Evolutionary conservation across 2,329 filamentous ascomycete genomes (phyloP).

Genomic region (Alternaria viburni): DNA sequence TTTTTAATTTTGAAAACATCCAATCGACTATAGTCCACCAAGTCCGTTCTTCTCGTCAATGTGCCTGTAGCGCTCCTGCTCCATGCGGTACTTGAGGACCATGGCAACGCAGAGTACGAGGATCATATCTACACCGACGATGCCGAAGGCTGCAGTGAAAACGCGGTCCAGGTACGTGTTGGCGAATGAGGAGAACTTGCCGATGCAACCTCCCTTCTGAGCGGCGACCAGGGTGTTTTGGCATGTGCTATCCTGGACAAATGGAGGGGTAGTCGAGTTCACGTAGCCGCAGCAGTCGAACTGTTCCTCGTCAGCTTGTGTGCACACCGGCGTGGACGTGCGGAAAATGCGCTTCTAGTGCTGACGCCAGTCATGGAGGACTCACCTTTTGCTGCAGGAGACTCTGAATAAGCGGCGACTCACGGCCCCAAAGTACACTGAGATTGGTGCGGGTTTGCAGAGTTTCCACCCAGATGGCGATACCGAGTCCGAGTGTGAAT

Average conservation of each 20-base stretch:
- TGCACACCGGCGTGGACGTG: conserved; percentile 8
- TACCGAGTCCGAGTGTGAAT: conserved; percentile 66
- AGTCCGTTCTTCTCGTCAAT: conserved; percentile 76
- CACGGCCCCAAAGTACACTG: conserved; percentile 64
- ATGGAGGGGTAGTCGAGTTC: conserved; percentile 74
- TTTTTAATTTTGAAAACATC: background rate
- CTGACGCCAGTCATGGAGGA: conserved; percentile 12
- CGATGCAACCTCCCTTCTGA: conserved; percentile 72
- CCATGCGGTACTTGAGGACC: conserved; percentile 79
- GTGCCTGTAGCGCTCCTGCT: conserved; percentile 76
- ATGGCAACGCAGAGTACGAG: conserved; percentile 75
- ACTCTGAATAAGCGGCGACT: conserved; percentile 65
- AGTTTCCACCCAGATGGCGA: conserved; percentile 72
- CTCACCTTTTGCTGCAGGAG: conserved; percentile 73
- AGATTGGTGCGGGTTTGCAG: conserved; percentile 71
- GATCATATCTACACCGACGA: conserved; percentile 72
- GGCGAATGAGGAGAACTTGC: conserved; percentile 70
- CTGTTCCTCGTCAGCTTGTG: conserved; percentile 51
- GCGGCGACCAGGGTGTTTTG: conserved; percentile 73
- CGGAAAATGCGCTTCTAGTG: background rate
- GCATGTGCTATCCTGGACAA: conserved; percentile 72
- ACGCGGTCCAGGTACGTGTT: conserved; percentile 76
- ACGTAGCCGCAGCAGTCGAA: conserved; percentile 83
- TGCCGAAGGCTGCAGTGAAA: conserved; percentile 80
- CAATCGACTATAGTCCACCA: conserved; percentile 30